phyloP scores from a whole-genome alignment of 352 stramenopile species.

The Pythium aristosporum region DNA sequence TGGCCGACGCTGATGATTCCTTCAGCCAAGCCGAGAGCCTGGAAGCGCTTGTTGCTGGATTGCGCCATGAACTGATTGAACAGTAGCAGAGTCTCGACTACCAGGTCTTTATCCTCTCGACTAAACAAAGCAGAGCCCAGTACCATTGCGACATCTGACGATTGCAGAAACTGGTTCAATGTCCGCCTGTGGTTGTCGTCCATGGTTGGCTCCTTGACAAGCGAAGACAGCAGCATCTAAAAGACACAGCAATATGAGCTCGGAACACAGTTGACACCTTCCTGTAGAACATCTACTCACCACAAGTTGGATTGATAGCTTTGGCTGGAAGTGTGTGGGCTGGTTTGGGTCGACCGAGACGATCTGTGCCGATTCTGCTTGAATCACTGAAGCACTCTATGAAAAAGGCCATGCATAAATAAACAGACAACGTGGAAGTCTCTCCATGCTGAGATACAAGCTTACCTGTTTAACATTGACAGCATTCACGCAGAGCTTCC shows the following conservation, averaged over 20 bases:
- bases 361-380: constrained; percentile 63
- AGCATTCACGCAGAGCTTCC: constrained; percentile 45
- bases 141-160: constrained; percentile 62
- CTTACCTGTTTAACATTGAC: constrained; percentile 77
- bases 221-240: constrained; percentile 61
- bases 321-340: constrained; percentile 55
- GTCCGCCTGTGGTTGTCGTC: constrained; percentile 66
- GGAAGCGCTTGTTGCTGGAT: constrained; percentile 60
- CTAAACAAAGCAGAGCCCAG: constrained; percentile 62
- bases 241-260: neutral
- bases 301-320: constrained; percentile 69
- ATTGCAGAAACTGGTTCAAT: constrained; percentile 70
- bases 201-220: constrained; percentile 49
- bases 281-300: constrained; percentile 22
- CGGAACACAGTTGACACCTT: neutral
- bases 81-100: constrained; percentile 62
- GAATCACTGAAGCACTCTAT: constrained; percentile 66
- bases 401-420: neutral
- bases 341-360: constrained; percentile 46
- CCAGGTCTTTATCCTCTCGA: constrained; percentile 60
- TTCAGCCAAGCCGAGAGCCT: constrained; percentile 60
- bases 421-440: too few species aligned
- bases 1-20: constrained; percentile 58
- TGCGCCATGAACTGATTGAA: constrained; percentile 48
- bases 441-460: neutral